A percentile compares a stretch with the other conserved stretches of the same genome.
Conservation (phyloP, 2,329 filamentous ascomycete genomes). For the Ilyonectria mors-panacis region DNA sequence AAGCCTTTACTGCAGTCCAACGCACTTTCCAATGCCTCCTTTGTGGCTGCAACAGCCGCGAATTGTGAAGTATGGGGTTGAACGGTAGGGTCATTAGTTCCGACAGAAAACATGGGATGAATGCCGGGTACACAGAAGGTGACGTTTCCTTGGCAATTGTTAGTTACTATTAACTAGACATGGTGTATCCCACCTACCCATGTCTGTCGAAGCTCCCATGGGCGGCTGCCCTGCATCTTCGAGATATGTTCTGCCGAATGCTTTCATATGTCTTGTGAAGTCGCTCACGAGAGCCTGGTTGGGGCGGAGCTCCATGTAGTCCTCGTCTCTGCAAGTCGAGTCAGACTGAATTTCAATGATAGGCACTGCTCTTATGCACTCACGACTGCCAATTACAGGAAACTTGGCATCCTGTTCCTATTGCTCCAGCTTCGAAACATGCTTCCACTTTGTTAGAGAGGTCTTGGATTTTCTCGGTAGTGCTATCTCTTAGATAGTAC, state of each 20-base stretch:
- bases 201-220: constrained; percentile 44
- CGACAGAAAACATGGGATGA: constrained; percentile 43
- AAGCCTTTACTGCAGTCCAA: constrained; percentile 42
- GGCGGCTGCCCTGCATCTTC: constrained; percentile 29
- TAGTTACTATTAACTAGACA: neutral
- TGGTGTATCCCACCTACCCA: constrained; percentile 28
- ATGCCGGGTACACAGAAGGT: constrained; percentile 40
- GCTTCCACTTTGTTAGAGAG: constrained; percentile 52
- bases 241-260: constrained; percentile 34
- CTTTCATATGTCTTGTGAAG: constrained; percentile 43
- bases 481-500: constrained; percentile 48
- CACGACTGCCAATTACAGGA: constrained; percentile 51
- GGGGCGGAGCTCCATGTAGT: constrained; percentile 41
- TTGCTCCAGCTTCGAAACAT: constrained; percentile 58
- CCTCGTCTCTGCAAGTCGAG: constrained; percentile 26
- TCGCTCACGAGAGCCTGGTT: constrained; percentile 30
- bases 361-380: neutral
- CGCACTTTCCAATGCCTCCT: constrained; percentile 32
- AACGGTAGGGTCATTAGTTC: constrained; percentile 34
- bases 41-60: constrained; percentile 35
- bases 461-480: constrained; percentile 55
- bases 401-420: constrained; percentile 63
- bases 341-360: constrained; percentile 13
- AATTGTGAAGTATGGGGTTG: constrained; percentile 42
- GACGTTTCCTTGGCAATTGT: constrained; percentile 37